A percentile compares a stretch with the other conserved stretches of the same genome.
Evolutionary conservation across 441 rosid genomes (phyloP).

Genomic region (California macrophylla): DNA sequence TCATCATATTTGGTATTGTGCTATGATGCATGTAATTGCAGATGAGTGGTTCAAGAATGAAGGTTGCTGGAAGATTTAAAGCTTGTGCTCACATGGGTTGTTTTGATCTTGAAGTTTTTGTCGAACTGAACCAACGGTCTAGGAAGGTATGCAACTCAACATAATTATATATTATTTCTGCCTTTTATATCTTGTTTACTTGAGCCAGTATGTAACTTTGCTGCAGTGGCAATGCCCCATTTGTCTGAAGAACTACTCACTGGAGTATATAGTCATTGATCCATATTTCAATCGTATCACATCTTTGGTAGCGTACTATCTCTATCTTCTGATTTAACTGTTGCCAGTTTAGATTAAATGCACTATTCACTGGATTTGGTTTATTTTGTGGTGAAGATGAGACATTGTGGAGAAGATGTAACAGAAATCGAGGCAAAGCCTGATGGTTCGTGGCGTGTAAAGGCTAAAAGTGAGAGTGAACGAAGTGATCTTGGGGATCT

Average conservation of each 20-base stretch:
- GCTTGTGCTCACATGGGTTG: slow-evolving; percentile 40
- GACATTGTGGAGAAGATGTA: slow-evolving; percentile 72
- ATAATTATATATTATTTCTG: not conserved
- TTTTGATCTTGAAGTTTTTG: slow-evolving; percentile 82
- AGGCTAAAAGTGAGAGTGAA: slow-evolving; percentile 64
- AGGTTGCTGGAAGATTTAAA: slow-evolving; percentile 91
- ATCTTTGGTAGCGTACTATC: slow-evolving; percentile 44
- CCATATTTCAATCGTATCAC: slow-evolving; percentile 88
- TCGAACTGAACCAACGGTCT: slow-evolving; percentile 92
- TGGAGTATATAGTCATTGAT: slow-evolving; percentile 76
- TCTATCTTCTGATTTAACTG: not conserved
- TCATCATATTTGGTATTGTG: not conserved
- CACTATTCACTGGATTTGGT: not conserved
- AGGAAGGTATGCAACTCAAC: slow-evolving; percentile 62
- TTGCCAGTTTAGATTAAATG: not conserved
- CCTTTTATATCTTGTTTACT: slow-evolving; percentile 8
- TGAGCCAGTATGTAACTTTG: slow-evolving; percentile 19
- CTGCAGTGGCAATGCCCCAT: slow-evolving; percentile 98
- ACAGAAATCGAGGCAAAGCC: slow-evolving; percentile 89
- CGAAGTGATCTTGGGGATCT: slow-evolving; percentile 76
- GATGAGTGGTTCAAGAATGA: slow-evolving; percentile 98
- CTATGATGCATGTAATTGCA: slow-evolving; percentile 20
- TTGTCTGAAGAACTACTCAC: slow-evolving; percentile 83
- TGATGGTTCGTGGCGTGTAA: slow-evolving; percentile 97
- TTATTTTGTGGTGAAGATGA: slow-evolving; percentile 46